phyloP scores from a whole-genome alignment of 108 stramenopile species.

The Fistulifera pelliculosa region DNA sequence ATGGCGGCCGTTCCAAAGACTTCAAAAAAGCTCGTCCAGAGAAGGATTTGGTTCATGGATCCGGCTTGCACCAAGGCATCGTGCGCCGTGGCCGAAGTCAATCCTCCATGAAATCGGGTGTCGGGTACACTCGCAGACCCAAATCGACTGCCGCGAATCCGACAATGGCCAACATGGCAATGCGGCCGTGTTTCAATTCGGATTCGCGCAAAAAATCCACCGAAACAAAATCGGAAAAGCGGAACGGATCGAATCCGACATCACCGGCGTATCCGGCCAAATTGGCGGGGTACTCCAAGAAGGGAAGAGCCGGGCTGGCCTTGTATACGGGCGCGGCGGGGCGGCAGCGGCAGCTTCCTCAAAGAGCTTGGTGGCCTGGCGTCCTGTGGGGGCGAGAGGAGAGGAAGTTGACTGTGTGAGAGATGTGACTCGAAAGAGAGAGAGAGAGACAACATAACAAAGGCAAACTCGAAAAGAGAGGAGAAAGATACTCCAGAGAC shows the following conservation, averaged over 20 bases:
- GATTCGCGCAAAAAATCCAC: conserved; percentile 90
- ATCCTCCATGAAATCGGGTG: conserved; percentile 21
- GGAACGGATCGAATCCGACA: conserved; percentile 90
- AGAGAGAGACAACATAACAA: no score
- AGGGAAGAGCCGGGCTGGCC: conserved; percentile 75
- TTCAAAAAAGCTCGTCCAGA: conserved; percentile 70
- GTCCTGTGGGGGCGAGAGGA: no score
- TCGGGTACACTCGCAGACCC: conserved; percentile 70
- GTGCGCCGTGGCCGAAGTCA: conserved; percentile 19
- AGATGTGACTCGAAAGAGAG: no score
- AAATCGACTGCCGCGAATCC: conserved; percentile 85
- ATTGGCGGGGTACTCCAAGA: conserved; percentile 88
- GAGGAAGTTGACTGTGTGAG: no score
- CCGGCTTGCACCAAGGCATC: conserved; percentile 64
- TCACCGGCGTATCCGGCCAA: conserved; percentile 83
- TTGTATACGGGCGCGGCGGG: conserved; percentile 8
- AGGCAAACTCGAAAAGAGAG: no score
- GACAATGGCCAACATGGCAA: conserved; percentile 87
- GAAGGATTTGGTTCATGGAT: conserved; percentile 70
- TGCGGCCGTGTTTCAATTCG: conserved; percentile 95
- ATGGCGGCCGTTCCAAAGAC: conserved; percentile 56
- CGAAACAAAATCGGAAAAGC: conserved; percentile 81
- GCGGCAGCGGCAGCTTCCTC: conserved; percentile 1
- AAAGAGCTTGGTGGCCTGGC: neutral
- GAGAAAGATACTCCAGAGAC: no score